phyloP scores from a whole-genome alignment of 768 basidiomycete species.

The Phylloporus sp. region DNA sequence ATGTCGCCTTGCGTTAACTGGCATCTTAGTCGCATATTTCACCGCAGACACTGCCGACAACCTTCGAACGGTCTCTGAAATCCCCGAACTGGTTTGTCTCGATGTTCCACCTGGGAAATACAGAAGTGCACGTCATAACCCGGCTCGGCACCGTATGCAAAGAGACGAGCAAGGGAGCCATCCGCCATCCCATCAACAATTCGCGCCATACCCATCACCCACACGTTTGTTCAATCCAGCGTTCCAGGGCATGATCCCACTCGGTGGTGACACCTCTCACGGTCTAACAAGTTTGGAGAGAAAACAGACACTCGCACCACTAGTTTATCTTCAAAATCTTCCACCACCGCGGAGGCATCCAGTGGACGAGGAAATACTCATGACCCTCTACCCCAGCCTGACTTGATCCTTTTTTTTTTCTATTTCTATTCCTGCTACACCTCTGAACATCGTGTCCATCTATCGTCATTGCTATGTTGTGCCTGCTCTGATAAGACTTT shows the following conservation, averaged over 20 bases:
- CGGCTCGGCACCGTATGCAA: conserved; percentile 36
- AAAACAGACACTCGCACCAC: conserved; percentile 47
- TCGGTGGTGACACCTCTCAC: not conserved
- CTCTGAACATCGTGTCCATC: conserved; percentile 3
- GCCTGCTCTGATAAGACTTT: conserved; percentile 6
- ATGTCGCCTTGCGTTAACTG: conserved; percentile 2
- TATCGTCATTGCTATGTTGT: conserved; percentile 10
- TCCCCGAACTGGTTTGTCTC: conserved; percentile 48
- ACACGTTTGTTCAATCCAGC: conserved; percentile 14
- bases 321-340: conserved; percentile 56
- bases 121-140: conserved; percentile 56
- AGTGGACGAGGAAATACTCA: conserved; percentile 64
- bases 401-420: conserved; percentile 21
- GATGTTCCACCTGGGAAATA: conserved; percentile 58
- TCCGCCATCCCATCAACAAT: conserved; percentile 21
- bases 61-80: conserved; percentile 56
- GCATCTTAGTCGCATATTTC: conserved; percentile 64
- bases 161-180: conserved; percentile 24
- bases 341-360: conserved; percentile 63
- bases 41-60: conserved; percentile 56
- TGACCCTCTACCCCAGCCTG: conserved; percentile 44
- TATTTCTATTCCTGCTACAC: conserved; percentile 10
- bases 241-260: conserved; percentile 1
- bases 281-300: conserved; percentile 9
- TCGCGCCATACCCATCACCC: conserved; percentile 30